Base-by-base conservation (phyloP, 2,329 filamentous ascomycete species). In the Dactylellina drechsleri region DNA sequence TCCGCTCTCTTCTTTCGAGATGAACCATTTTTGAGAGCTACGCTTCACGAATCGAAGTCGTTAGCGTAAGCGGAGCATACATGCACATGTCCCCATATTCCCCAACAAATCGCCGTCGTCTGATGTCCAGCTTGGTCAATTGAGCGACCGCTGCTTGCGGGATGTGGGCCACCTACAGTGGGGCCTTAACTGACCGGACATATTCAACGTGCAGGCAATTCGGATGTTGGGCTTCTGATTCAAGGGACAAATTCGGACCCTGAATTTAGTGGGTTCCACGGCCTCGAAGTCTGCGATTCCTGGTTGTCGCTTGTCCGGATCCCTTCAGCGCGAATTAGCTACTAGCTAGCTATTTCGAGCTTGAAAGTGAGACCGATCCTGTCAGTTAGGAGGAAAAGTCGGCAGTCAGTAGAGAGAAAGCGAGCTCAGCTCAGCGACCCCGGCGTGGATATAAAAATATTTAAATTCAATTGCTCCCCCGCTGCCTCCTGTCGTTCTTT, bases 291-390 rank as follows among this genome's bases (percentile, higher is more conserved):
- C 2, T 45, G 23, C 60, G 56, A 18, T 23, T n/a, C 15, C 26
- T 61, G 49, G n/a, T 23, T 26, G 41, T 62, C 68, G 68, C 68
- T 62, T 41, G 50, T 20, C 53, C 62, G 68, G 68, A 59, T 59
- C 47, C 61, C 68, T 60, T 73, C 64, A 59, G 20, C 31, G 68
- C 62, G 68, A 62, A 23, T 20, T 40, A 28, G 26, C 43, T 8
- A 16, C 8, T n/a, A 26, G 40, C n/a, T n/a, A n/a, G n/a, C n/a
- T n/a, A n/a, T n/a, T 20, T 36, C 4, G 45, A 23, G 26, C 26
- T 28, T 28, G n/a, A 28, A 4, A 28, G 26, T 28, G 26, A 28
- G 26, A 28, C 26, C 3, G 41, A 60, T 13, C 12, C 18, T 43
- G 45, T 28, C 12, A 16, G 16, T 16, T 1, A 18, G 53, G 2